Base-by-base conservation (phyloP, 352 stramenopile genomes). In the Globisporangium cylindrosporum region DNA sequence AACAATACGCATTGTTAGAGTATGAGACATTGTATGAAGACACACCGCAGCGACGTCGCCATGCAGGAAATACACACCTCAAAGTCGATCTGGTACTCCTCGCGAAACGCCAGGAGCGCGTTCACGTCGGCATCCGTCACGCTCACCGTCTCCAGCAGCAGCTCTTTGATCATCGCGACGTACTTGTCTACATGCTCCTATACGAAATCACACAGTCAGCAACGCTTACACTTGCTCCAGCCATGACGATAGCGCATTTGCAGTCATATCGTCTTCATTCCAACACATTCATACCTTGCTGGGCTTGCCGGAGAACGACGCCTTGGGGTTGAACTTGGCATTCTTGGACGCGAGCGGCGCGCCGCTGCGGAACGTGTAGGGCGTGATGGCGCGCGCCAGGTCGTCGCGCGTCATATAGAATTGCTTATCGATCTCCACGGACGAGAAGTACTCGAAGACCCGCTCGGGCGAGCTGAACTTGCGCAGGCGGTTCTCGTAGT, bases 371-470 rank as follows among this genome's bases (percentile, higher is more conserved):
- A 89, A 92, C 64, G 86, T 91, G 67, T 91, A 97, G 22, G 88
- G 90, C 57, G 86, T 95, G 58, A 97, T 74, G 4, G 88, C 88
- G n/a, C 88, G 77, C 48, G 88, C 85, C 22, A 97, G 72, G 73
- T 97, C 90, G 12, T 80, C 76, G 32, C 81, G 81, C 36, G 88
- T 95, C 90, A 97, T 97, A 69, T 79, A 95, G 63, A 75, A 90
- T 51, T 95, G 75, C 60, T 82, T 77, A 59, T 95, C 81, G 69
- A 95, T 77, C 72, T 93, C 77, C 2, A 97, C 85, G 61, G 82
- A 92, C 20, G 90, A 93, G 66, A 97, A 97, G 73, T 97, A 97
- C 81, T 94, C 86, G 65, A 97, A 97, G 10, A 97, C 86, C 64
- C 89, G 89, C 78, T 96, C 88, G 25, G 90, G 90, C 10, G 82